phyloP scores from a whole-genome alignment of 2,329 filamentous ascomycete genomes.

The Ilyonectria robusta region DNA sequence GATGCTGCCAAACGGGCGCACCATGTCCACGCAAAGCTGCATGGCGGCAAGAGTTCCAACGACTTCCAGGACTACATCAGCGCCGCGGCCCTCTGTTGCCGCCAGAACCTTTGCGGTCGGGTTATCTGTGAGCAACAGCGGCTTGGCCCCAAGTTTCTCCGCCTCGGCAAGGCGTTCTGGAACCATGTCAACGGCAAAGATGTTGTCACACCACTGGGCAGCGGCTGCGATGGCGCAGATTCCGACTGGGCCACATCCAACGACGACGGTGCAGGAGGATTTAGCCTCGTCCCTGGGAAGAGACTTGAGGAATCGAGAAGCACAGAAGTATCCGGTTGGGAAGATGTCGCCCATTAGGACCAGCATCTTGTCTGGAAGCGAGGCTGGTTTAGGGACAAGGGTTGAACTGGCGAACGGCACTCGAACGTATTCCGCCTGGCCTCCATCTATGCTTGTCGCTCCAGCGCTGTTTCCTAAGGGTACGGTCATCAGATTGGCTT shows the following conservation, averaged over 20 bases:
- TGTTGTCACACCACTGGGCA: constrained; percentile 9
- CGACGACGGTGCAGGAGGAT: constrained; percentile 16
- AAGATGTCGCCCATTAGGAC: constrained; percentile 32
- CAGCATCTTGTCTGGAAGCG: constrained; percentile 23
- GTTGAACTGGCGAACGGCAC: constrained; percentile 21
- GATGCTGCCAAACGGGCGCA: constrained; percentile 20
- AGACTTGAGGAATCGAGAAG: constrained; percentile 19
- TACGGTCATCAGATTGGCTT: background rate
- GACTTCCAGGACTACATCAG: constrained; percentile 27
- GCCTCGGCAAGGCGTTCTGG: constrained; percentile 22
- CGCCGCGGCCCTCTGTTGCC: constrained; percentile 22
- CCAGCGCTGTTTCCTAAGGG: constrained; percentile 9
- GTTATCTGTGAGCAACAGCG: constrained; percentile 13
- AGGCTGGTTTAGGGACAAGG: background rate
- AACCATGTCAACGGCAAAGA: constrained; percentile 27
- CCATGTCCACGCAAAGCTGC: constrained; percentile 22
- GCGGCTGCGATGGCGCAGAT: constrained; percentile 27
- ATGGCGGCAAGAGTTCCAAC: constrained; percentile 23
- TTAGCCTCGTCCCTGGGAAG: constrained; percentile 8
- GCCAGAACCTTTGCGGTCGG: constrained; percentile 16
- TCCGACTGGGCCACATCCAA: constrained; percentile 30
- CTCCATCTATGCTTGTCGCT: constrained; percentile 18
- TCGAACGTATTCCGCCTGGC: constrained; percentile 27
- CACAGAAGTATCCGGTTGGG: constrained; percentile 28
- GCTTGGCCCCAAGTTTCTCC: constrained; percentile 7